Conservation (phyloP, 257 asterid species). For the Salvia rosmarinus region DNA sequence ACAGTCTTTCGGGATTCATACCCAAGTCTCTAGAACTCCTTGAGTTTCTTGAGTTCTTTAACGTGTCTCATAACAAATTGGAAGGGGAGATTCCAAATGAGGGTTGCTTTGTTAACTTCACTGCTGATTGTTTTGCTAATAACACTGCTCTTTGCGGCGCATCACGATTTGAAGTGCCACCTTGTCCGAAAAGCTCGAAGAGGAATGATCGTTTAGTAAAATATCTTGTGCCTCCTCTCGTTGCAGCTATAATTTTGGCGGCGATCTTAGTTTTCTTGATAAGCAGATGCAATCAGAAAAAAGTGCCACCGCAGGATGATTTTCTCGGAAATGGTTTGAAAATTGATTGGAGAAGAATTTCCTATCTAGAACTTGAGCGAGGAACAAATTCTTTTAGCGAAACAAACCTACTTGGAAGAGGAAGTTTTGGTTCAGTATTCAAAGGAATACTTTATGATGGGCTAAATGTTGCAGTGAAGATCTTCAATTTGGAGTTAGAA, state of each 20-base stretch:
- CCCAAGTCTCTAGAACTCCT: conserved; percentile 37
- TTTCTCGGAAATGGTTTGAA: neutral
- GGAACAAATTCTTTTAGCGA: neutral
- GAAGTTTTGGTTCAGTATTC: neutral
- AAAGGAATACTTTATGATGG: conserved; percentile 26
- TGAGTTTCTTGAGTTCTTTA: conserved; percentile 20
- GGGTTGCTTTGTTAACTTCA: conserved; percentile 36
- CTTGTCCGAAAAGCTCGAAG: neutral
- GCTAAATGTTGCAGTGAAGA: conserved; percentile 39
- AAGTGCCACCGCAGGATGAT: neutral
- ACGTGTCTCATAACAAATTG: conserved; percentile 21
- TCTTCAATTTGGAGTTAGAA: conserved; percentile 36
- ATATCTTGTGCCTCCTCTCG: neutral
- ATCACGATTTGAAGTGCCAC: conserved; percentile 31
- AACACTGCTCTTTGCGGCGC: conserved; percentile 41
- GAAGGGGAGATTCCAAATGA: conserved; percentile 40
- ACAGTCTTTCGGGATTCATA: conserved; percentile 37
- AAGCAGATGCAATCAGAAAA: neutral
- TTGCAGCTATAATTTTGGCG: neutral
- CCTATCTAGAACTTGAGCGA: conserved; percentile 38
- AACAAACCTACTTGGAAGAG: neutral
- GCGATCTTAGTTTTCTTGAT: neutral
- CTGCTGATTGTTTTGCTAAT: conserved; percentile 33
- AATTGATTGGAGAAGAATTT: conserved; percentile 32
- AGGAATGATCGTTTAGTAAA: neutral